Evolutionary conservation across 164 flowering plant species (phyloP), one percentile per base, ranked within the genome.

Genomic region (Chimonanthus salicifolius): DNA sequence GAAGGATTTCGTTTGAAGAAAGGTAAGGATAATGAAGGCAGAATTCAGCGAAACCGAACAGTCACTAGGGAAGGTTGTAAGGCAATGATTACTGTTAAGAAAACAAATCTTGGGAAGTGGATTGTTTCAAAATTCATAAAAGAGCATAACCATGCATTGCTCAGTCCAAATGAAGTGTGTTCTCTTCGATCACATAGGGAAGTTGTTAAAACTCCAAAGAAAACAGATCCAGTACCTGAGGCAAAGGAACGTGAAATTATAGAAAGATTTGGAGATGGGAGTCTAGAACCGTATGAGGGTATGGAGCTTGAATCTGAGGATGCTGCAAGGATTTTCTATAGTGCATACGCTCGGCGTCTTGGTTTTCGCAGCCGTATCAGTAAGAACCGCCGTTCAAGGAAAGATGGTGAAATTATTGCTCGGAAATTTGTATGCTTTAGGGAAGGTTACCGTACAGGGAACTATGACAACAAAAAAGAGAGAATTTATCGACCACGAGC

Each of bases 221-320:
- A 66, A 4, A 6, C 43, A 43, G 79, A 77, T 63, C 6, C 63
- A 60, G 77, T 76, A 67, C 54, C 16, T 67, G 70, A 65, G 48
- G 63, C 64, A 21, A 80, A 76, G 47, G 75, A 74, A 6, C 71
- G 58, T 74, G 84, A 44, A 15, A 74, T 74, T 13, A 72, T 78
- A 58, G 88, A 80, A 70, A 68, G 74, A 68, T 76, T 82, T 76
- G 76, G 49, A 67, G 77, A 76, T 49, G 74, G 45, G 68, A 78
- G 15, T 78, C 71, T 71, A 47, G 89, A 83, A 69, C 91, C 88
- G 13, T 80, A 58, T 73, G 86, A 80, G 68, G 89, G 88, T 67
- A 85, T 85, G 91, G 69, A 73, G 48, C 87, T 88, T 77, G 91
- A 88, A 44, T 82, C 91, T 3, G 75, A 73, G 64, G 75, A 73